A percentile compares a stretch with the other conserved stretches of the same genome.
Evolutionary conservation across 2,329 filamentous ascomycete species (phyloP).

Genomic region (Diaporthe ilicicola): DNA sequence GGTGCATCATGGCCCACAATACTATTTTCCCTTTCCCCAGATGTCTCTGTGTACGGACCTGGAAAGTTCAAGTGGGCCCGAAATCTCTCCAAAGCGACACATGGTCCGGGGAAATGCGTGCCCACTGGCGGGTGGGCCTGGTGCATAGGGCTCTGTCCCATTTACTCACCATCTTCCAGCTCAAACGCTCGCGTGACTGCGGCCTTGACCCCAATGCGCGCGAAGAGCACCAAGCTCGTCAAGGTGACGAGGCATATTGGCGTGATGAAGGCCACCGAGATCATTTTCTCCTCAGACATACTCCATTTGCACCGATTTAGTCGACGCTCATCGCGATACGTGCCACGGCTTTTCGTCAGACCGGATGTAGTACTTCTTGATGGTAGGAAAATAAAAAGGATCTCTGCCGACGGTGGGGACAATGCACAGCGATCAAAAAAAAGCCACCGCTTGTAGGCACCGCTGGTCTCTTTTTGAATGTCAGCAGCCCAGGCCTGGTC

Average conservation of each 20-base stretch:
- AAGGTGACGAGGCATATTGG: constrained; percentile 19
- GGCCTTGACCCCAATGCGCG: not conserved
- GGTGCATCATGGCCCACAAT: too few species aligned
- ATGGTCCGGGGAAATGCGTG: not conserved
- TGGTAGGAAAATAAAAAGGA: not conserved
- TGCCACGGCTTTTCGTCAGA: not conserved
- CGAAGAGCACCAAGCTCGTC: constrained; percentile 17
- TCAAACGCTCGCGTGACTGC: constrained; percentile 16
- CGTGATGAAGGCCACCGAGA: constrained; percentile 12
- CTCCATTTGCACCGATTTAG: not conserved
- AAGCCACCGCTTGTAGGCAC: not conserved
- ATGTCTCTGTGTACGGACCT: not conserved
- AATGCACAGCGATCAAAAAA: not conserved
- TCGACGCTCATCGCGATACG: not conserved
- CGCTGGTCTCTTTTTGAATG: constrained; percentile 13
- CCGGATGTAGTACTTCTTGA: not conserved
- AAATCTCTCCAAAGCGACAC: not conserved
- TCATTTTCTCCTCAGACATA: constrained; percentile 9
- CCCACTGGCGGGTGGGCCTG: not conserved
- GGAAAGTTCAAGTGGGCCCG: too few species aligned
- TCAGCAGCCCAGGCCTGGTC: not conserved
- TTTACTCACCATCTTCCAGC: constrained; percentile 20
- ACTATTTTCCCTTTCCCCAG: not conserved
- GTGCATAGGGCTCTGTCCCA: not conserved
- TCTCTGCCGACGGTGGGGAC: not conserved